phyloP scores from a whole-genome alignment of 768 basidiomycete species.

The Macrolepiota albuminosa region DNA sequence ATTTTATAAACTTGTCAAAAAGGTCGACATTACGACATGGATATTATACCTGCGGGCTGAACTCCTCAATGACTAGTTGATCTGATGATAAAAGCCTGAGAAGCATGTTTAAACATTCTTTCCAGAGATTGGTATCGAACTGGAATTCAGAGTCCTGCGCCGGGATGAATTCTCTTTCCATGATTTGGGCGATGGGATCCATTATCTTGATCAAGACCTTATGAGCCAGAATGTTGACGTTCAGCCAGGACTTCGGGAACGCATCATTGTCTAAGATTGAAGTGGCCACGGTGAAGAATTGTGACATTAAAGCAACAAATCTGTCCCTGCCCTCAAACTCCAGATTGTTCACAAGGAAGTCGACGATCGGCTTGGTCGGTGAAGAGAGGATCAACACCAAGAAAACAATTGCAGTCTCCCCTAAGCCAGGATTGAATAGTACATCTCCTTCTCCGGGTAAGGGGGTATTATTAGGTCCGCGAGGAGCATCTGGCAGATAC shows the following conservation, averaged over 20 bases:
- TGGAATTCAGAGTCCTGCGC: slow-evolving; percentile 50
- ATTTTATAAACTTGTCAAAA: slow-evolving; percentile 5
- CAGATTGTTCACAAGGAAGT: slow-evolving; percentile 72
- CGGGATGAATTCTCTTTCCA: slow-evolving; percentile 81
- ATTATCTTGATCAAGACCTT: slow-evolving; percentile 85
- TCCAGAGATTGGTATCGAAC: slow-evolving; percentile 81
- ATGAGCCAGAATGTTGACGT: slow-evolving; percentile 84
- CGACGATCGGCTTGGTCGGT: slow-evolving; percentile 68
- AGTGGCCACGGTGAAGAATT: slow-evolving; percentile 75
- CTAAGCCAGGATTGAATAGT: slow-evolving; percentile 69
- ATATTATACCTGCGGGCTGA: slow-evolving; percentile 75
- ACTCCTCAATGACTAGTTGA: slow-evolving; percentile 91
- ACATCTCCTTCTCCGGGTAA: slow-evolving; percentile 41
- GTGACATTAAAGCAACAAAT: slow-evolving; percentile 62
- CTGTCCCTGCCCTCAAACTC: slow-evolving; percentile 89
- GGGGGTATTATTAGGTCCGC: slow-evolving; percentile 35
- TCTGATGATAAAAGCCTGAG: slow-evolving; percentile 85
- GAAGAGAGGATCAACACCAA: slow-evolving; percentile 78
- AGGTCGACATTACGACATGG: slow-evolving; percentile 1
- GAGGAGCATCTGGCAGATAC: slow-evolving; percentile 52
- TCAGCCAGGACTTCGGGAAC: slow-evolving; percentile 89
- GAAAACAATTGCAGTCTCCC: slow-evolving; percentile 84
- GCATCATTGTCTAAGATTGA: slow-evolving; percentile 86
- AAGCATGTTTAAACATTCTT: slow-evolving; percentile 73
- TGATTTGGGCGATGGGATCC: slow-evolving; percentile 72